Conservation (phyloP, 495 filamentous ascomycete genomes). For the Aspergillus asperescens region DNA sequence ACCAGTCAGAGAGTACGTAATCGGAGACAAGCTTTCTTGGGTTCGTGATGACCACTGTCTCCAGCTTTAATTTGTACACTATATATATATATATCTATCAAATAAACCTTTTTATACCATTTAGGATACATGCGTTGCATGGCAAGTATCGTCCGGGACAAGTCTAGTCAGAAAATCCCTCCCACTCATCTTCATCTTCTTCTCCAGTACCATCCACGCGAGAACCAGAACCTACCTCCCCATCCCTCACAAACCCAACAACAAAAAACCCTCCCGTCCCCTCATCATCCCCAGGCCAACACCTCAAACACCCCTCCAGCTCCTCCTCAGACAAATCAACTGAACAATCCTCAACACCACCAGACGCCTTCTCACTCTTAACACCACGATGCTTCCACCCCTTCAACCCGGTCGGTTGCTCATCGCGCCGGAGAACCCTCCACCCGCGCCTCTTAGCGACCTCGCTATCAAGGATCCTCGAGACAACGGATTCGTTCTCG, state of each 20-base stretch:
- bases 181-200: slow-evolving; percentile 30
- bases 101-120: neutral
- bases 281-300: slow-evolving; percentile 70
- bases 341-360: neutral
- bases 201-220: slow-evolving; percentile 5
- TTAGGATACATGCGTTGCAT: neutral
- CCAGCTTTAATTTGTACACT: too few species aligned
- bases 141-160: too few species aligned
- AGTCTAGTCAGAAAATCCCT: slow-evolving; percentile 43
- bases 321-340: slow-evolving; percentile 44
- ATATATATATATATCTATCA: neutral
- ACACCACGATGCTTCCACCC: slow-evolving; percentile 68
- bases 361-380: slow-evolving; percentile 24
- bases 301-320: slow-evolving; percentile 74
- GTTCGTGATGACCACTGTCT: too few species aligned
- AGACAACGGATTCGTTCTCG: slow-evolving; percentile 85
- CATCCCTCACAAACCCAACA: slow-evolving; percentile 57
- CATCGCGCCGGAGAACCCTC: slow-evolving; percentile 61
- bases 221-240: slow-evolving; percentile 6
- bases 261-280: slow-evolving; percentile 75
- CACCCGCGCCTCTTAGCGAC: slow-evolving; percentile 67
- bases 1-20: slow-evolving; percentile 66
- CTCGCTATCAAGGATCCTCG: slow-evolving; percentile 57
- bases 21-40: slow-evolving; percentile 59
- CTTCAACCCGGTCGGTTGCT: slow-evolving; percentile 65